Percentiles rank a stretch among this genome's conserved stretches.
Evolutionary conservation across 164 flowering plant species (phyloP).

Genomic region (Vitis amurensis): DNA sequence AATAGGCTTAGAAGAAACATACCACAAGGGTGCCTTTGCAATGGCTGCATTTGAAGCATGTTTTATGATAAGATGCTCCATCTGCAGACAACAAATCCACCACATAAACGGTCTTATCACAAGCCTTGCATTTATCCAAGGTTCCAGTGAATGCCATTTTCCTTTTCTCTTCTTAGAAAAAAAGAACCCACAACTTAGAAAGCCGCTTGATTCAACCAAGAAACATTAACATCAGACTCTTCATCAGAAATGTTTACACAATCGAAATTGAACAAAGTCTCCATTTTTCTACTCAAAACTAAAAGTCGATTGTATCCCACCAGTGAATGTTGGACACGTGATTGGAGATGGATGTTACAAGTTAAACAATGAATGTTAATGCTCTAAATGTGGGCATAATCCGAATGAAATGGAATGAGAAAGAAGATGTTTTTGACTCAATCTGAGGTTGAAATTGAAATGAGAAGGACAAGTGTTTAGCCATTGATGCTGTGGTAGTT

Average conservation of each 20-base stretch:
- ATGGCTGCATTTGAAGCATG: constrained; percentile 73
- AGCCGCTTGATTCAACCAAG: background rate
- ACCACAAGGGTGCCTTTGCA: constrained; percentile 77
- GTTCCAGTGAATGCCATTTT: constrained; percentile 64
- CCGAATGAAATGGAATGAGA: constrained; percentile 9
- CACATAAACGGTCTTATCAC: constrained; percentile 68
- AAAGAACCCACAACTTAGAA: background rate
- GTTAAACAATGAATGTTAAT: constrained; percentile 3
- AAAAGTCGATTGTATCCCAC: background rate
- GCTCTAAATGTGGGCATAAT: constrained; percentile 11
- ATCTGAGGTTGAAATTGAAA: constrained; percentile 4
- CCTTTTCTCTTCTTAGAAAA: background rate
- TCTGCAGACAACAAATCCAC: constrained; percentile 65
- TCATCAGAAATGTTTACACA: constrained; percentile 10
- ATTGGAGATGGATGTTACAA: constrained; percentile 24
- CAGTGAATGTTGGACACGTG: constrained; percentile 17
- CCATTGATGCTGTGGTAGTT: constrained; percentile 8
- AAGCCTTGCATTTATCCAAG: constrained; percentile 66
- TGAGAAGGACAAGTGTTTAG: background rate
- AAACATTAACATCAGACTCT: background rate
- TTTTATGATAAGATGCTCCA: constrained; percentile 58
- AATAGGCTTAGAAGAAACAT: background rate
- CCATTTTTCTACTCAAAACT: constrained; percentile 12
- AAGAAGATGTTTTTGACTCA: constrained; percentile 21
- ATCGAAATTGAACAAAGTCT: constrained; percentile 10